These are phyloP conservation scores for Colletotrichum sp. DNA, from an alignment of 2,329 filamentous ascomycete species.

Conservation along the genomic window DNA sequence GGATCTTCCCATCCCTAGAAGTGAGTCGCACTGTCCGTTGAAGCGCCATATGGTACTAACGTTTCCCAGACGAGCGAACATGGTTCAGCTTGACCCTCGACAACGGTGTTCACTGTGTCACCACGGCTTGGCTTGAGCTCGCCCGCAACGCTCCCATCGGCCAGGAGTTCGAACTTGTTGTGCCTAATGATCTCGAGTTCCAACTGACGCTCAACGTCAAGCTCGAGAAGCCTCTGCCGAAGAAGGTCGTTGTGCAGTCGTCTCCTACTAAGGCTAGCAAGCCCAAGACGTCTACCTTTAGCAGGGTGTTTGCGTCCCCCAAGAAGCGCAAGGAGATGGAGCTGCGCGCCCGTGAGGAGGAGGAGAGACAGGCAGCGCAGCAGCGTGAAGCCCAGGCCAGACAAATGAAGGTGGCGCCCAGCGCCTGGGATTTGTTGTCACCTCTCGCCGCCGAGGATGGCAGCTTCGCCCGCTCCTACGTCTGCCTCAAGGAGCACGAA, in stretches of 20 bases:
- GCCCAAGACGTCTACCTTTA: constrained; percentile 86
- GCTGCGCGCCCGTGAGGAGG: constrained; percentile 80
- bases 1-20: constrained; percentile 87
- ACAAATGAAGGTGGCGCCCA: constrained; percentile 67
- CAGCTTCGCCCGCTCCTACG: constrained; percentile 92
- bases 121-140: constrained; percentile 92
- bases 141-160: constrained; percentile 92
- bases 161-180: constrained; percentile 97
- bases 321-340: constrained; percentile 98
- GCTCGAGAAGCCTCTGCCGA: constrained; percentile 78
- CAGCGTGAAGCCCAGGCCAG: constrained; percentile 69
- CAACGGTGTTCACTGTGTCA: constrained; percentile 97
- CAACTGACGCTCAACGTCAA: constrained; percentile 97
- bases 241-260: constrained; percentile 44
- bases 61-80: constrained; percentile 74
- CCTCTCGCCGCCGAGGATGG: constrained; percentile 89
- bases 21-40: constrained; percentile 52
- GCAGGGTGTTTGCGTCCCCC: constrained; percentile 89
- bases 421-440: constrained; percentile 85
- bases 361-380: constrained; percentile 71
- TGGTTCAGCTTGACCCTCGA: constrained; percentile 98
- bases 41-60: constrained; percentile 26
- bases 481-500: constrained; percentile 94
- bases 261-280: constrained; percentile 68
- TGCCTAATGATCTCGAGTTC: constrained; percentile 97